Evolutionary conservation across 257 asterid genomes (phyloP).

Genomic region (Apocynum venetum): DNA sequence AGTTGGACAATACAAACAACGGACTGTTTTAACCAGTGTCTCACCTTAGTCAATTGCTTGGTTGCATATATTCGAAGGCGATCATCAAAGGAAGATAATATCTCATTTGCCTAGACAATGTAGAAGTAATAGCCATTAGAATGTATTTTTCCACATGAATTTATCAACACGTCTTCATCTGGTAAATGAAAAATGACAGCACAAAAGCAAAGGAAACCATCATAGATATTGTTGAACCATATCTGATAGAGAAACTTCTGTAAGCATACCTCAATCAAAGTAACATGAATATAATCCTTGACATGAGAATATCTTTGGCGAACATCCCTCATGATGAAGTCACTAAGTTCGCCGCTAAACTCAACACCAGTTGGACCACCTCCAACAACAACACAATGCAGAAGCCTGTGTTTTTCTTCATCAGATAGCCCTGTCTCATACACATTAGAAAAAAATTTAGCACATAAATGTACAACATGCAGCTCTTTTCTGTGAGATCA

Average conservation of each 20-base stretch:
- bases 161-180: background rate
- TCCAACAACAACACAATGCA: slow-evolving; percentile 96
- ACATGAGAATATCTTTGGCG: slow-evolving; percentile 84
- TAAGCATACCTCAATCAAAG: slow-evolving; percentile 70
- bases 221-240: background rate
- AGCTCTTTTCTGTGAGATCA: background rate
- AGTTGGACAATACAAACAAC: background rate
- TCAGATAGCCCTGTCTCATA: slow-evolving; percentile 60
- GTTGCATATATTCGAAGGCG: slow-evolving; percentile 83
- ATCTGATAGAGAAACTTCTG: background rate
- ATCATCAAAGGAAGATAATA: slow-evolving; percentile 89
- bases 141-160: background rate
- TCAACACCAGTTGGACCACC: slow-evolving; percentile 99
- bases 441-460: slow-evolving; percentile 11
- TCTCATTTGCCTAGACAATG: slow-evolving; percentile 80
- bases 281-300: slow-evolving; percentile 82
- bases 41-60: slow-evolving; percentile 85
- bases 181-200: background rate
- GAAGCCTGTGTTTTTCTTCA: slow-evolving; percentile 82
- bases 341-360: slow-evolving; percentile 97
- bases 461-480: background rate
- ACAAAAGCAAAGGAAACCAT: background rate
- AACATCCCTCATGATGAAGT: slow-evolving; percentile 85
- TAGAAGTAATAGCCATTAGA: background rate
- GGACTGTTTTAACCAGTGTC: slow-evolving; percentile 12